A percentile compares a stretch with the other conserved stretches of the same genome.
Evolutionary conservation across 2,329 filamentous ascomycete genomes (phyloP).

Genomic region (Paecilomyces formosus): DNA sequence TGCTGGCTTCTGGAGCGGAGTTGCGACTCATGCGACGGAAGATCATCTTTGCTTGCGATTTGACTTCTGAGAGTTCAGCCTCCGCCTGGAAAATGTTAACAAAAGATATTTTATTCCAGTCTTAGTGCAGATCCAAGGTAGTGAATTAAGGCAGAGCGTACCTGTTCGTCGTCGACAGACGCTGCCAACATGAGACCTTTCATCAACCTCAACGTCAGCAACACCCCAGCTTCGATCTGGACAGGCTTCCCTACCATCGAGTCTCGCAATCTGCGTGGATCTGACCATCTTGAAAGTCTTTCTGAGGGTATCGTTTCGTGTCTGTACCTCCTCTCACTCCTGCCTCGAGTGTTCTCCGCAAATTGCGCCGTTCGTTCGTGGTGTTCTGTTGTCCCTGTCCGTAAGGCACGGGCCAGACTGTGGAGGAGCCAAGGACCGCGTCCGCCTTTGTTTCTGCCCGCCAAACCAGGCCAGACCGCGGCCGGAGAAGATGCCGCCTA

Average conservation of each 20-base stretch:
- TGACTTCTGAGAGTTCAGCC: constrained; percentile 74
- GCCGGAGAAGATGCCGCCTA: constrained; percentile 21
- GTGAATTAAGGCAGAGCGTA: constrained; percentile 25
- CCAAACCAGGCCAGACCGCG: not conserved
- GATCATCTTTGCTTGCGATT: constrained; percentile 83
- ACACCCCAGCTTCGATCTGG: not conserved
- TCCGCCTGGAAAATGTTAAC: constrained; percentile 47
- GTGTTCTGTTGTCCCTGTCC: not conserved
- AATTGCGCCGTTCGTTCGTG: not conserved
- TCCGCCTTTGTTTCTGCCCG: not conserved
- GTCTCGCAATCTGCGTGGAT: constrained; percentile 87
- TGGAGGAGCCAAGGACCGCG: not conserved
- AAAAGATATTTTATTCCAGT: constrained; percentile 1
- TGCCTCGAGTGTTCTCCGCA: not conserved
- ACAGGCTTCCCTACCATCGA: constrained; percentile 61
- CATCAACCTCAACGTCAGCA: constrained; percentile 16
- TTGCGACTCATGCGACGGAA: constrained; percentile 82
- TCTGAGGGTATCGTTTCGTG: not conserved
- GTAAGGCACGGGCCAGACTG: constrained; percentile 1
- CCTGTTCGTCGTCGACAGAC: constrained; percentile 84
- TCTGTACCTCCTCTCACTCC: not conserved
- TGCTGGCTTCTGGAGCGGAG: constrained; percentile 82
- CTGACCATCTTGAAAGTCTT: constrained; percentile 59
- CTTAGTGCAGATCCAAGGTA: not conserved
- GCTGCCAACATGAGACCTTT: constrained; percentile 89